Percentiles rank a stretch among this genome's conserved stretches.
These are phyloP conservation scores for Cryptococcus hybrid DNA, from an alignment of 1,284 basidiomycete genomes.

Conservation along the genomic window DNA sequence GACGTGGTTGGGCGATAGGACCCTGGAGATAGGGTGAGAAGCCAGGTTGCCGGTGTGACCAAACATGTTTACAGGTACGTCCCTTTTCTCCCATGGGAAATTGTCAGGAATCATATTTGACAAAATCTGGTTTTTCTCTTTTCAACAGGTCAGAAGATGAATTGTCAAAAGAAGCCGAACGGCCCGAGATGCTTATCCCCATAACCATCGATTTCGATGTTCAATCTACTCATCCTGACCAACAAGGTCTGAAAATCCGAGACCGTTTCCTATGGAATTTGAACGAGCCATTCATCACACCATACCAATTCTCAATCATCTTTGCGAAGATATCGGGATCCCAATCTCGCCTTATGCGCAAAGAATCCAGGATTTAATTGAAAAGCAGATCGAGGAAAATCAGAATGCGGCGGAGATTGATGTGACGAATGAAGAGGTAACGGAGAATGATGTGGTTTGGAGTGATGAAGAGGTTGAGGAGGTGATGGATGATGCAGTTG, in stretches of 20 bases:
- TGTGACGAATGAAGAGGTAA: constrained; percentile 38
- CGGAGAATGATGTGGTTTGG: constrained; percentile 39
- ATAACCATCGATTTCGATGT: constrained; percentile 95
- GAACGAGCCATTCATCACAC: constrained; percentile 71
- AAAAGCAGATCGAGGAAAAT: constrained; percentile 84
- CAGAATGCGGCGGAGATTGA: constrained; percentile 71
- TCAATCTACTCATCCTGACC: constrained; percentile 48
- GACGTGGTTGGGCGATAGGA: constrained; percentile 83
- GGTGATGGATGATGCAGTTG: neutral
- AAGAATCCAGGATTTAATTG: constrained; percentile 80
- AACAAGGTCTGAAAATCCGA: constrained; percentile 67
- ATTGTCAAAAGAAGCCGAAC: constrained; percentile 64
- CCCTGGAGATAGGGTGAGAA: constrained; percentile 71
- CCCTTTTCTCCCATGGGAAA: neutral
- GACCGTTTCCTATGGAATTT: constrained; percentile 98
- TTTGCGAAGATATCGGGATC: constrained; percentile 84
- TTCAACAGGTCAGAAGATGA: constrained; percentile 60
- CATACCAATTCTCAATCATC: constrained; percentile 75
- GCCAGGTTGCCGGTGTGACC: constrained; percentile 61
- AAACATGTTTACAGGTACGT: constrained; percentile 68
- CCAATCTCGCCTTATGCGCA: constrained; percentile 65
- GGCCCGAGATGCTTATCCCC: constrained; percentile 73
- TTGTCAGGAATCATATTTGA: neutral
- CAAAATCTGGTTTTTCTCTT: too few species aligned
- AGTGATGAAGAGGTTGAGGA: constrained; percentile 27